These are phyloP conservation scores for Areca catechu DNA, from an alignment of 176 grass and related monocot species.

Conservation along the genomic window DNA sequence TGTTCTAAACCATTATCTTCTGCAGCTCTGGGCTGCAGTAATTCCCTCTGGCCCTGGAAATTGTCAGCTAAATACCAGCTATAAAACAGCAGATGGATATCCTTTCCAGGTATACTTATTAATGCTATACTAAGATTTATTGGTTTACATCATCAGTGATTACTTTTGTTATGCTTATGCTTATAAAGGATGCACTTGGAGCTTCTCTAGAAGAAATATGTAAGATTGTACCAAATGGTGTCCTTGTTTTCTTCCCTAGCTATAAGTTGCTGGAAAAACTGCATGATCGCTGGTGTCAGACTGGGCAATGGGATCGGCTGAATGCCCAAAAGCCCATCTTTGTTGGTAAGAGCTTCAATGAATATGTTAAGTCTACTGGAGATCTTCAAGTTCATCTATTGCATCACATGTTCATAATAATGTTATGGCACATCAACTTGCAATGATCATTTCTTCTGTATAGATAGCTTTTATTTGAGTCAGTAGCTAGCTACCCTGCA, in stretches of 20 bases:
- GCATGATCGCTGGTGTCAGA: conserved; percentile 58
- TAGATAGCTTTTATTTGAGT: no score
- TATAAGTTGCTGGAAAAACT: conserved; percentile 92
- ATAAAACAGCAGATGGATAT: conserved; percentile 59
- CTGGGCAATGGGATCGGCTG: conserved; percentile 82
- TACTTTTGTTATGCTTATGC: conserved; percentile 2
- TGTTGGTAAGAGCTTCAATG: conserved; percentile 53
- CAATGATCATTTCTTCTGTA: no score
- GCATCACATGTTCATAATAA: no score
- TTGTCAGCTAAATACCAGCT: conserved; percentile 73
- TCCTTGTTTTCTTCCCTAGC: conserved; percentile 94
- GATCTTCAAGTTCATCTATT: no score
- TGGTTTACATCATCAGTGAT: conserved; percentile 2
- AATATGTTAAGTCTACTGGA: neutral
- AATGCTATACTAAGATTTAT: neutral
- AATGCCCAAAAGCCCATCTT: conserved; percentile 82
- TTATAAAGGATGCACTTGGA: conserved; percentile 83
- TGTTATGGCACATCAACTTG: no score
- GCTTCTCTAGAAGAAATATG: conserved; percentile 90
- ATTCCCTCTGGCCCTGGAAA: conserved; percentile 63
- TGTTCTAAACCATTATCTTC: neutral
- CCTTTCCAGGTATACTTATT: conserved; percentile 63
- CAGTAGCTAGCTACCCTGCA: no score
- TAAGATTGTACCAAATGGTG: conserved; percentile 70
- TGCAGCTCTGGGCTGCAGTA: conserved; percentile 81